Evolutionary conservation across 1,284 basidiomycete species (phyloP).

Genomic region (Microbotryum lychnidis-dioicae): DNA sequence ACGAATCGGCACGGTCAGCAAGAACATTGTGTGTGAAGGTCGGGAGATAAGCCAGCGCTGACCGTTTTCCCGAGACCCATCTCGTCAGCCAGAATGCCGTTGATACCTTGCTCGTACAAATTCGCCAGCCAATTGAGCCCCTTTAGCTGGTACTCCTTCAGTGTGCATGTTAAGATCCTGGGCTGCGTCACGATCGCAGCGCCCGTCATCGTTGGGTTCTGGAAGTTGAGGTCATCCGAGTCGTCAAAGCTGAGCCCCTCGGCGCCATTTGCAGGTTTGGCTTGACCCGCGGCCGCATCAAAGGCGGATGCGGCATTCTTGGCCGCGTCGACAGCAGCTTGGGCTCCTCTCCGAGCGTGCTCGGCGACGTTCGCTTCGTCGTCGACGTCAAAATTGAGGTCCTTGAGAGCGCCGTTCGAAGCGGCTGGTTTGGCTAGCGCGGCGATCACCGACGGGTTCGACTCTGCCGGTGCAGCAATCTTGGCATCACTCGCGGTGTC

Average conservation of each 20-base stretch:
- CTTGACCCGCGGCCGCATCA: constrained; percentile 56
- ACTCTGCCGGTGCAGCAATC: constrained; percentile 24
- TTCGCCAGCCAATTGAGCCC: constrained; percentile 98
- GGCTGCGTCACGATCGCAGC: constrained; percentile 83
- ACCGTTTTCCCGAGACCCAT: constrained; percentile 78
- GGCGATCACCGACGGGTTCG: constrained; percentile 12
- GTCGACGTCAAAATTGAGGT: constrained; percentile 92
- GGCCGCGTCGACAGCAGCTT: constrained; percentile 76
- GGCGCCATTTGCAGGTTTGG: constrained; percentile 17
- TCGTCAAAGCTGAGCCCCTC: constrained; percentile 44
- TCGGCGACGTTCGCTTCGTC: constrained; percentile 81
- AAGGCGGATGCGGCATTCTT: constrained; percentile 75
- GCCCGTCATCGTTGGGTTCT: constrained; percentile 90
- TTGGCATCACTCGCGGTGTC: constrained; percentile 43
- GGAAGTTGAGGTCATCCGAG: constrained; percentile 96
- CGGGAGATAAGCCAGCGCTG: too few species aligned
- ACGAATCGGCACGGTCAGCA: too few species aligned
- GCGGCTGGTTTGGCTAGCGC: constrained; percentile 25
- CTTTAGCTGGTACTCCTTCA: constrained; percentile 98
- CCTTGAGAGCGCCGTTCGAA: constrained; percentile 47
- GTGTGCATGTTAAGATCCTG: constrained; percentile 88
- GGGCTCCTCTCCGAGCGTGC: constrained; percentile 83
- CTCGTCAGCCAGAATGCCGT: constrained; percentile 95
- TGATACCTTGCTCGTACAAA: constrained; percentile 97
- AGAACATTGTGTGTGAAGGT: too few species aligned